phyloP scores from a whole-genome alignment of 2,329 filamentous ascomycete genomes.

The Trichophyton schoenleinii region DNA sequence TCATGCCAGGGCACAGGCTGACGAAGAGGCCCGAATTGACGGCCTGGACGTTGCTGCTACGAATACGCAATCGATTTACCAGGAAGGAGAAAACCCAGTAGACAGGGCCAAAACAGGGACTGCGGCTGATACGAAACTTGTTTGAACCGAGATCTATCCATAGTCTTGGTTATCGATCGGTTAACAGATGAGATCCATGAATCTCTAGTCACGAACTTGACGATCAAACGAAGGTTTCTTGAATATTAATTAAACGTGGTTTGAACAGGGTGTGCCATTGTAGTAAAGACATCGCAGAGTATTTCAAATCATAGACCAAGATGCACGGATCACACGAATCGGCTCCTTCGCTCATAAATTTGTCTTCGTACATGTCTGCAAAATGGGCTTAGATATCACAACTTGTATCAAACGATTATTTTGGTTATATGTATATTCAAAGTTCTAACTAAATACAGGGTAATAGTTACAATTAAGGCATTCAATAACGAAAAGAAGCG shows the following conservation, averaged over 20 bases:
- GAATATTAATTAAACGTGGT: background rate
- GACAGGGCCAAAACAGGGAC: background rate
- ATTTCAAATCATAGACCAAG: too few relatives aligned
- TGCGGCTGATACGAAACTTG: background rate
- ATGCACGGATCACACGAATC: too few relatives aligned
- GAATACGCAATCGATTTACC: background rate
- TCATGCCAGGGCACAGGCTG: slow-evolving; percentile 10
- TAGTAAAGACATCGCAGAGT: background rate
- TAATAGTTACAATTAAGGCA: background rate
- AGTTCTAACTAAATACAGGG: background rate
- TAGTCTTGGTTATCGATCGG: background rate
- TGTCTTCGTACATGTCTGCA: background rate
- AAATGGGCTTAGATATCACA: background rate
- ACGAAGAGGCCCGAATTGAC: slow-evolving; percentile 4
- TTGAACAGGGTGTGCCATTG: background rate
- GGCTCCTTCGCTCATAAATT: too few relatives aligned
- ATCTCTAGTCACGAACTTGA: background rate
- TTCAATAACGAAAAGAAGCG: background rate
- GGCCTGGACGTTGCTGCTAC: background rate
- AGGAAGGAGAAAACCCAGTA: background rate
- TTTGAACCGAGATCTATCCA: background rate
- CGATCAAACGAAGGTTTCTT: background rate
- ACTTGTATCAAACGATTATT: background rate
- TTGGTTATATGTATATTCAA: background rate
- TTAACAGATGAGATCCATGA: background rate